Evolutionary conservation across 2,329 filamentous ascomycete genomes (phyloP), one percentile per base, ranked within the genome.

Genomic region (Epichloe baconii): DNA sequence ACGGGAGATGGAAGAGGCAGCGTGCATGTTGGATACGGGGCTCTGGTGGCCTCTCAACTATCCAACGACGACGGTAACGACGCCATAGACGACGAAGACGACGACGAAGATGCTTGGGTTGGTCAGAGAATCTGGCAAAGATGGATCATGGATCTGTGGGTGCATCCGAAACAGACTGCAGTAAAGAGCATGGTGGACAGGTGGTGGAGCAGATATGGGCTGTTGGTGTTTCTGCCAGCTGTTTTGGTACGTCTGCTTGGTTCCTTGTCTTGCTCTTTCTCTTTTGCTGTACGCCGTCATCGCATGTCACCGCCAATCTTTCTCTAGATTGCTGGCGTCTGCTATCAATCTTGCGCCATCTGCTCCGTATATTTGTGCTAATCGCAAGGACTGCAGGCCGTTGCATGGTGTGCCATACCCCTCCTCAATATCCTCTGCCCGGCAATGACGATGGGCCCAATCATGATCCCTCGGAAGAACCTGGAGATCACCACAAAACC

Each of bases 401-500:
- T 84, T 48, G 71, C 71, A 12, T 85, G 82, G 82, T 83, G 80
- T 59, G 76, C 81, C 3, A 59, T 85, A 45, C 82, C 82, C 0
- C 80, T 85, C 54, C 82, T 19, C 76, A 82, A 58, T 83, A 83
- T 59, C 69, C 74, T 2, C 62, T 83, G 17, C 68, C 68, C 1
- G 67, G 74, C 38, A 67, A 72, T 52, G 66, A 69, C 45, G 65
- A 69, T 49, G 61, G 59, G 36, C 10, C 51, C 10, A 56, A 53
- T 37, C 59, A 59, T 48, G 62, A 59, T 42, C 59, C 59, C 11
- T 14, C 21, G 12, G 49, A 51, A 31, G 49, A 19, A 21, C 49
- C 49, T 35, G 49, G 11, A 3, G 58, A 61, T 26, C 35, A 47
- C 21, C 52, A 44, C 56, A 76, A 73, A 50, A 66, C 70, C 0